phyloP scores from a whole-genome alignment of 805 yeast species.

The Candida maesae region DNA sequence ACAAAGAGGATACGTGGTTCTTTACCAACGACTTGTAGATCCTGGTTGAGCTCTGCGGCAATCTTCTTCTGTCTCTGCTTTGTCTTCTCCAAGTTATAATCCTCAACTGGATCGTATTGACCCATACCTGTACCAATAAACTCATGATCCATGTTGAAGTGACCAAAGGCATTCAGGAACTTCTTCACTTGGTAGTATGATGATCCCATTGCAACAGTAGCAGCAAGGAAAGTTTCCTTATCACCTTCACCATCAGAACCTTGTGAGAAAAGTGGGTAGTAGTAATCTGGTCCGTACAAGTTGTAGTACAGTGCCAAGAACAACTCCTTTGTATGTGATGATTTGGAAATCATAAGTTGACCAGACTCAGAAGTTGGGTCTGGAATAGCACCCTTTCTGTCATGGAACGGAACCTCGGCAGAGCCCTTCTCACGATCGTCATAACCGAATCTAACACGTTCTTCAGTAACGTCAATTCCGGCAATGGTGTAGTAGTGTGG shows the following conservation, averaged over 20 bases:
- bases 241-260: slow-evolving; percentile 55
- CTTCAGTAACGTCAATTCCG: slow-evolving; percentile 43
- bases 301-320: slow-evolving; percentile 58
- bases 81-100: slow-evolving; percentile 33
- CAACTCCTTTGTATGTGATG: slow-evolving; percentile 49
- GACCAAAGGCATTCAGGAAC: slow-evolving; percentile 52
- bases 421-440: slow-evolving; percentile 34
- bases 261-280: slow-evolving; percentile 53
- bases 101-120: slow-evolving; percentile 55
- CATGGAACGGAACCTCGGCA: slow-evolving; percentile 47
- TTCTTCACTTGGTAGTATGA: slow-evolving; percentile 59
- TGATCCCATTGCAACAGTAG: slow-evolving; percentile 53
- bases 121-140: slow-evolving; percentile 65
- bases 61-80: slow-evolving; percentile 21
- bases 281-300: slow-evolving; percentile 55
- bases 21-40: slow-evolving; percentile 13
- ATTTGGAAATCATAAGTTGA: slow-evolving; percentile 55
- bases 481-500: slow-evolving; percentile 72
- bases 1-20: slow-evolving; percentile 44
- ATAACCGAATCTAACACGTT: slow-evolving; percentile 37
- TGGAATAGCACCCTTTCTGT: slow-evolving; percentile 56
- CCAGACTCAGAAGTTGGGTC: slow-evolving; percentile 65
- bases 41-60: slow-evolving; percentile 16
- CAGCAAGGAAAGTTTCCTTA: slow-evolving; percentile 59
- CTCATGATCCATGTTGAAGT: slow-evolving; percentile 35